A percentile compares a stretch with the other conserved stretches of the same genome.
phyloP scores from a whole-genome alignment of 306 rosid species.

The Geum urbanum region DNA sequence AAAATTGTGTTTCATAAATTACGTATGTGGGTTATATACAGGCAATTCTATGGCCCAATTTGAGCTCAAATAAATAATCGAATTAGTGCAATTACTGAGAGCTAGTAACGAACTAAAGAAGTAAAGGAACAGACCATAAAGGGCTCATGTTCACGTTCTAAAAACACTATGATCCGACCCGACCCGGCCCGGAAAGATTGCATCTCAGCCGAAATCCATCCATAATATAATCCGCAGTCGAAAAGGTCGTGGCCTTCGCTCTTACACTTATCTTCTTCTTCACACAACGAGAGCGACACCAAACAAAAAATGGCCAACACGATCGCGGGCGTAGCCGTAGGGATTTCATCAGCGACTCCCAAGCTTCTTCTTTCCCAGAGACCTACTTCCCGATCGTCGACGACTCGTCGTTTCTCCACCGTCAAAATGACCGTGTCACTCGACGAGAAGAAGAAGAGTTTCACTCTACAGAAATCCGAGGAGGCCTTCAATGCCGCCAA shows the following conservation, averaged over 20 bases:
- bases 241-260: background rate
- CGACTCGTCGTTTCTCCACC: conserved; percentile 25
- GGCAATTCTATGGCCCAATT: no score
- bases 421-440: conserved; percentile 67
- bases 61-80: no score
- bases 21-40: no score
- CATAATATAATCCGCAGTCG: background rate
- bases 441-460: conserved; percentile 61
- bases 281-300: background rate
- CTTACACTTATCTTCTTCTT: conserved; percentile 13
- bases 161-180: background rate
- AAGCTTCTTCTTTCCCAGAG: conserved; percentile 33
- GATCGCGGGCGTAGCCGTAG: conserved; percentile 35
- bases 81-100: no score
- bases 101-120: no score
- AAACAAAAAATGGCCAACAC: conserved; percentile 40
- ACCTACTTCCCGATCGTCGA: conserved; percentile 18
- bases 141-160: background rate
- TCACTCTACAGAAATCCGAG: conserved; percentile 69
- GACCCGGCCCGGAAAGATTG: background rate
- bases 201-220: background rate
- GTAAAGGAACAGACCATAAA: background rate
- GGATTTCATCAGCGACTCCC: conserved; percentile 36
- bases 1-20: no score
- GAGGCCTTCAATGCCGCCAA: conserved; percentile 87